Conservation (phyloP, 108 stramenopile species). For the Thalassiosira profunda region DNA sequence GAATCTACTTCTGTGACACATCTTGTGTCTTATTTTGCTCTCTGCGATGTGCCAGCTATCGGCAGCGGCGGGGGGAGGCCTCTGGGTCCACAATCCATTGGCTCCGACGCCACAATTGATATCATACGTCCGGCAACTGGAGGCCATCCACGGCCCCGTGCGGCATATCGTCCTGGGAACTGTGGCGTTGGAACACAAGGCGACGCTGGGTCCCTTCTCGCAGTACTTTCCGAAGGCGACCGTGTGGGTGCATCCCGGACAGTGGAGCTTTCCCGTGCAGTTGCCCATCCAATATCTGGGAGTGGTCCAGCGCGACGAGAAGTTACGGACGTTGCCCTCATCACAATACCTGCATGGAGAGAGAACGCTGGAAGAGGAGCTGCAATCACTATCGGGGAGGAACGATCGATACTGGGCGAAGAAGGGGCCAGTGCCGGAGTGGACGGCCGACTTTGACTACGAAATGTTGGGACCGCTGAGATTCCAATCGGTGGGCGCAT, state of each 20-base stretch:
- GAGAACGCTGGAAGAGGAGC: conserved; percentile 24
- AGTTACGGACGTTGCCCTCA: conserved; percentile 62
- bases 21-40: background rate
- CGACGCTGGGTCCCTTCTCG: conserved; percentile 85
- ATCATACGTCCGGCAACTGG: conserved; percentile 63
- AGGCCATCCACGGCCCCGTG: conserved; percentile 78
- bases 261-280: conserved; percentile 83
- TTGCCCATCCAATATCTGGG: conserved; percentile 80
- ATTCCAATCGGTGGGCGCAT: conserved; percentile 89
- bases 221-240: conserved; percentile 79
- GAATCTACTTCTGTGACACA: background rate
- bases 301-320: conserved; percentile 54
- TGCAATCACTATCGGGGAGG: conserved; percentile 1
- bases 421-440: conserved; percentile 66
- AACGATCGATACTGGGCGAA: conserved; percentile 31
- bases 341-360: conserved; percentile 33
- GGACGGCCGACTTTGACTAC: conserved; percentile 82
- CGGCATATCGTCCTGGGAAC: conserved; percentile 91
- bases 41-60: conserved; percentile 12
- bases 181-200: conserved; percentile 94
- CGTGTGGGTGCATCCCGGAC: conserved; percentile 90
- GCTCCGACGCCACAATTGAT: conserved; percentile 92
- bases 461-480: conserved; percentile 80
- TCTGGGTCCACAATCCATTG: conserved; percentile 91
- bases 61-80: conserved; percentile 56